These are phyloP conservation scores for Pythium diclinum DNA, from an alignment of 352 stramenopile genomes.

Conservation along the genomic window DNA sequence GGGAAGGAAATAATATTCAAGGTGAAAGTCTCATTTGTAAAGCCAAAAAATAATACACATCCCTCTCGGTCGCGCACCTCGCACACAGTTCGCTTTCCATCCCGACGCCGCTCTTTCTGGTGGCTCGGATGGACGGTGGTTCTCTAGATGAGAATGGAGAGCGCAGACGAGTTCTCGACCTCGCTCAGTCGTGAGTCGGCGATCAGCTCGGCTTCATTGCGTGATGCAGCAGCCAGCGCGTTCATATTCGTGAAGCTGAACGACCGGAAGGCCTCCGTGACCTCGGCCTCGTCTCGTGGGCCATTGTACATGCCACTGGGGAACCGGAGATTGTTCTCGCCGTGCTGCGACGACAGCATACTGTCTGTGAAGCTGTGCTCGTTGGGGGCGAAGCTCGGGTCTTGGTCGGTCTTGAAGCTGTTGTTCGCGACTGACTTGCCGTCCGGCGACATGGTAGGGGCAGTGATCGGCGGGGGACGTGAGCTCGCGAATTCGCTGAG, in stretches of 20 bases:
- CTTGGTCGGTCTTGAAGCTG: constrained; percentile 26
- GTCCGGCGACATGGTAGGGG: not conserved
- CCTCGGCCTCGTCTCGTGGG: constrained; percentile 29
- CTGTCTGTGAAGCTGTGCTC: constrained; percentile 10
- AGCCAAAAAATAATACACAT: constrained; percentile 3
- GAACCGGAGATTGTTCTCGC: constrained; percentile 44
- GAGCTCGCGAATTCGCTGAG: constrained; percentile 13
- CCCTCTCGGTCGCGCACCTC: not conserved
- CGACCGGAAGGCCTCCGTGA: constrained; percentile 61
- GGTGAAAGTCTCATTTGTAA: not conserved
- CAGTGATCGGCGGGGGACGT: not conserved
- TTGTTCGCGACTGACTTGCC: not conserved
- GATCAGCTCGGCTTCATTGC: constrained; percentile 67
- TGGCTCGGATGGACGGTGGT: not conserved
- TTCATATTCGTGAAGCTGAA: constrained; percentile 90
- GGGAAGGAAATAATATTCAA: constrained; percentile 2
- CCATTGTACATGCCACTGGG: constrained; percentile 69
- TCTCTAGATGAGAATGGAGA: constrained; percentile 68
- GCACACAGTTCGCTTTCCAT: not conserved
- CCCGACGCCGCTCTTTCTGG: not conserved
- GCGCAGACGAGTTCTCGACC: constrained; percentile 38
- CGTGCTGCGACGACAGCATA: not conserved
- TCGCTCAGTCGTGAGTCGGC: constrained; percentile 41
- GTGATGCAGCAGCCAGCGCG: constrained; percentile 67
- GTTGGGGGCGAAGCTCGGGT: constrained; percentile 14